Conservation (phyloP, 2,329 filamentous ascomycete genomes). For the Fusarium pseudonygamai region DNA sequence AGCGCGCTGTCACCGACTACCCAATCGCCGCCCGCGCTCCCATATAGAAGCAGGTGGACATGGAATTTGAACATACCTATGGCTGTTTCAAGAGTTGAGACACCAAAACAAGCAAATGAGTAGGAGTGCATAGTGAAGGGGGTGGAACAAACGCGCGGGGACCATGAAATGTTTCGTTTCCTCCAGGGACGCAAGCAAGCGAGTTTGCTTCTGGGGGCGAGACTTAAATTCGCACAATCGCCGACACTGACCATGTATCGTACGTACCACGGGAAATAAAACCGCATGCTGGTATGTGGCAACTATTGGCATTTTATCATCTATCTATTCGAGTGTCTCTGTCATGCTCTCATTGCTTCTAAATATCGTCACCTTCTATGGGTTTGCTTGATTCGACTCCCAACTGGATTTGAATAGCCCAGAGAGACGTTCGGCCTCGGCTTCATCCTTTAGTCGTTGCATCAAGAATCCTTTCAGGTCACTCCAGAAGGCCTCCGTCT, state of each 20-base stretch:
- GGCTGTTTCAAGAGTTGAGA: slow-evolving; percentile 41
- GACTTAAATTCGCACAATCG: slow-evolving; percentile 44
- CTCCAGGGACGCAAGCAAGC: slow-evolving; percentile 20
- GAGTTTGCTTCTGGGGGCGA: slow-evolving; percentile 39
- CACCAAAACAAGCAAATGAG: slow-evolving; percentile 40
- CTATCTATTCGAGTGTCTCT: slow-evolving; percentile 27
- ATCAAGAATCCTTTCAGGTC: slow-evolving; percentile 84
- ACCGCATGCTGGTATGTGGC: slow-evolving; percentile 45
- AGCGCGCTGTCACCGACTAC: slow-evolving; percentile 32
- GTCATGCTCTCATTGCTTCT: slow-evolving; percentile 14
- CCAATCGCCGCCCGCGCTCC: slow-evolving; percentile 18
- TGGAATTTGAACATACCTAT: slow-evolving; percentile 43
- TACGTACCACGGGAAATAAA: slow-evolving; percentile 44
- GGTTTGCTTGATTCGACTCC: slow-evolving; percentile 58
- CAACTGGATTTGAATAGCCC: slow-evolving; percentile 77
- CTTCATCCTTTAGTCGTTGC: slow-evolving; percentile 79
- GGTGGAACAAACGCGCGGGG: slow-evolving; percentile 23
- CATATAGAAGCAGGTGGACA: slow-evolving; percentile 35
- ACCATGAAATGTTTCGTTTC: slow-evolving; percentile 35
- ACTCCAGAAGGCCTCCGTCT: slow-evolving; percentile 82
- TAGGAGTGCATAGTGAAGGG: slow-evolving; percentile 39
- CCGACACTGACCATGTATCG: slow-evolving; percentile 45
- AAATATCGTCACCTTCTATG: slow-evolving; percentile 27
- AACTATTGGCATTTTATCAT: slow-evolving; percentile 35
- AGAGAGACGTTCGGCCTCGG: slow-evolving; percentile 70